These are phyloP conservation scores for Leucaena leucocephala DNA, from an alignment of 306 rosid genomes.

Conservation along the genomic window DNA sequence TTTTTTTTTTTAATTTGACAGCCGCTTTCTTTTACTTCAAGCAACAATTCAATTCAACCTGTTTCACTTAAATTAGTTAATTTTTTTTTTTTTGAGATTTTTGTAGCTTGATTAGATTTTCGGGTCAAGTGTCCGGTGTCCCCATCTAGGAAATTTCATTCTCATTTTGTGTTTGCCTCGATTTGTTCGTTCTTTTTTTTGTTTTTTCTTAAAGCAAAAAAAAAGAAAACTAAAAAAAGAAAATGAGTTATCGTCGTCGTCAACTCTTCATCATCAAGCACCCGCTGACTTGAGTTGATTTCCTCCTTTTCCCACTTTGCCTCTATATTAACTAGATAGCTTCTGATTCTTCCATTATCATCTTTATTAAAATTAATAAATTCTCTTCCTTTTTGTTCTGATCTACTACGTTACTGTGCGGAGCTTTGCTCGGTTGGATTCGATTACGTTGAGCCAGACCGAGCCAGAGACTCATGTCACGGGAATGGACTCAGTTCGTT, in stretches of 20 bases:
- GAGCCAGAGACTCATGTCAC: constrained; percentile 53
- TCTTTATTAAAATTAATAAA: background rate
- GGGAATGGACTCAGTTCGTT: constrained; percentile 38
- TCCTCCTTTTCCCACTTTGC: constrained; percentile 14
- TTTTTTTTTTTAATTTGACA: background rate
- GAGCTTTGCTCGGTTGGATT: constrained; percentile 37
- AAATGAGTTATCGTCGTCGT: background rate
- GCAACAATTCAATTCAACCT: background rate
- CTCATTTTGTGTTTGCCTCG: background rate
- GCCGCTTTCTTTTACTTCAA: background rate
- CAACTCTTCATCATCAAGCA: background rate
- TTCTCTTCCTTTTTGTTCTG: constrained; percentile 28
- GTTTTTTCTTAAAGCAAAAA: background rate
- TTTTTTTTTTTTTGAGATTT: background rate
- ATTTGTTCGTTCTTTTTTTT: background rate
- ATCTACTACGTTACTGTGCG: constrained; percentile 33
- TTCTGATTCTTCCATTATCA: constrained; percentile 2
- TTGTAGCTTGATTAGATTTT: background rate
- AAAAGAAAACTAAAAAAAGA: no score
- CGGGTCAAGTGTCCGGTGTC: background rate
- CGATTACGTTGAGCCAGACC: constrained; percentile 31
- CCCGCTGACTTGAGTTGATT: constrained; percentile 16
- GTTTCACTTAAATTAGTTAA: background rate
- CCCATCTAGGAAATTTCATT: background rate
- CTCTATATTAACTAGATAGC: background rate